A percentile compares a stretch with the other conserved stretches of the same genome.
Evolutionary conservation across 2,329 filamentous ascomycete genomes (phyloP).

Genomic region (Sporothrix curviconia): DNA sequence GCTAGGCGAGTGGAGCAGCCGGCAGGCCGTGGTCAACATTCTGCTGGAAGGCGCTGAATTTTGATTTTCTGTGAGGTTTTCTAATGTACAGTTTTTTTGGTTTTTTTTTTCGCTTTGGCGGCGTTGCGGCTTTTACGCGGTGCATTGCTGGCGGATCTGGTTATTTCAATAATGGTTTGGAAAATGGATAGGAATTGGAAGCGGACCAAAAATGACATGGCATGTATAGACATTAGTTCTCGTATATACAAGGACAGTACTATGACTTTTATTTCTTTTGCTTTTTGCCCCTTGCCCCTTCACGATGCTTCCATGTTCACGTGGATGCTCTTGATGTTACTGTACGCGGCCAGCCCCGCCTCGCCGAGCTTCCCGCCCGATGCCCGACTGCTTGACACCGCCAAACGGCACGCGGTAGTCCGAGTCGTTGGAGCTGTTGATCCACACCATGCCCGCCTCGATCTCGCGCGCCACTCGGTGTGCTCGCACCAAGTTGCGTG

Average conservation of each 20-base stretch:
- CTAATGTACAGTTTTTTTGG: not conserved
- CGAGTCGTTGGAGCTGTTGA: conserved; percentile 28
- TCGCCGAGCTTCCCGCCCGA: conserved; percentile 45
- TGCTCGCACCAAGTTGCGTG: conserved; percentile 42
- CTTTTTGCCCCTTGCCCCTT: too few species aligned
- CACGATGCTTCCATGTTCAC: conserved; percentile 19
- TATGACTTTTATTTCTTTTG: too few species aligned
- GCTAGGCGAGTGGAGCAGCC: conserved; percentile 13
- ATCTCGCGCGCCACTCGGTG: conserved; percentile 42
- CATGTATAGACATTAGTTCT: too few species aligned
- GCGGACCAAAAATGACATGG: too few species aligned
- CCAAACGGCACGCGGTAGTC: conserved; percentile 20
- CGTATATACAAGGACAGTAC: too few species aligned
- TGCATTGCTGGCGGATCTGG: too few species aligned
- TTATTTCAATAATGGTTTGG: too few species aligned
- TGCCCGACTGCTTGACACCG: conserved; percentile 54
- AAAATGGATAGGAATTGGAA: too few species aligned
- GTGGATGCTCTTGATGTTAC: conserved; percentile 32
- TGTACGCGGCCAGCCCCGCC: conserved; percentile 37
- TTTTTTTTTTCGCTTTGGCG: not conserved
- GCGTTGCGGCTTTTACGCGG: too few species aligned
- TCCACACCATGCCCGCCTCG: conserved; percentile 47
- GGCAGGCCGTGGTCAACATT: conserved; percentile 12
- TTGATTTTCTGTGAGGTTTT: too few species aligned
- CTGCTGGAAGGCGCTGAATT: conserved; percentile 7